These are phyloP conservation scores for Dendryphion nanum DNA, from an alignment of 2,329 filamentous ascomycete species.

Conservation along the genomic window DNA sequence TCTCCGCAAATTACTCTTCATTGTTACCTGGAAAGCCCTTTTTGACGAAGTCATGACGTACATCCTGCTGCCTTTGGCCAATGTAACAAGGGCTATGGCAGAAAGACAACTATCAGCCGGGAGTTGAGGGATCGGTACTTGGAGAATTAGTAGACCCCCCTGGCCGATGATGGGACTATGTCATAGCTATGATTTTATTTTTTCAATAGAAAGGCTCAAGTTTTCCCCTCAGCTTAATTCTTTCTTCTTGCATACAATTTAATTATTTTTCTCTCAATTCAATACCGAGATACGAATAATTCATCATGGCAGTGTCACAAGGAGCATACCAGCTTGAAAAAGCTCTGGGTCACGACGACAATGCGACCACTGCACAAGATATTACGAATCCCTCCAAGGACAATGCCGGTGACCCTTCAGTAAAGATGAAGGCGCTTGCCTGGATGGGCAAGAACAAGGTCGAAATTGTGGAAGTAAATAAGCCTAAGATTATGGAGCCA, in stretches of 20 bases:
- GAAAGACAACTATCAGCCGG: background rate
- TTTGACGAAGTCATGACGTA: constrained; percentile 8
- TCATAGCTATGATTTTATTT: constrained; percentile 1
- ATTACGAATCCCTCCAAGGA: constrained; percentile 59
- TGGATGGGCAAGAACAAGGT: constrained; percentile 85
- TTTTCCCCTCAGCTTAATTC: background rate
- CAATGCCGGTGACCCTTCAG: constrained; percentile 46
- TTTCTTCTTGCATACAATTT: background rate
- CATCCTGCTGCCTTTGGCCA: background rate
- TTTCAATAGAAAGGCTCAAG: background rate
- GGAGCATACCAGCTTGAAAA: constrained; percentile 68
- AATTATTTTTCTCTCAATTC: background rate
- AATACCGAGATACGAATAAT: background rate
- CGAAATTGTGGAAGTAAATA: constrained; percentile 65
- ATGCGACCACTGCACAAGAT: constrained; percentile 66
- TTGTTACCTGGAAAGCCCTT: too few species aligned
- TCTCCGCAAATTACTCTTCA: background rate
- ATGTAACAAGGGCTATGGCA: constrained; percentile 4
- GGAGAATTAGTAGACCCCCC: background rate
- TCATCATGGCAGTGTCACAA: constrained; percentile 38
- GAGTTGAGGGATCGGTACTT: background rate
- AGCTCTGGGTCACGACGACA: constrained; percentile 64
- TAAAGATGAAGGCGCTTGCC: constrained; percentile 75
- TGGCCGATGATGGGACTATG: constrained; percentile 2
- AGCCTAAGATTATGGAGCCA: constrained; percentile 70